Base-by-base conservation (phyloP, 2,329 filamentous ascomycete genomes). In the Cladophialophora psammophila region DNA sequence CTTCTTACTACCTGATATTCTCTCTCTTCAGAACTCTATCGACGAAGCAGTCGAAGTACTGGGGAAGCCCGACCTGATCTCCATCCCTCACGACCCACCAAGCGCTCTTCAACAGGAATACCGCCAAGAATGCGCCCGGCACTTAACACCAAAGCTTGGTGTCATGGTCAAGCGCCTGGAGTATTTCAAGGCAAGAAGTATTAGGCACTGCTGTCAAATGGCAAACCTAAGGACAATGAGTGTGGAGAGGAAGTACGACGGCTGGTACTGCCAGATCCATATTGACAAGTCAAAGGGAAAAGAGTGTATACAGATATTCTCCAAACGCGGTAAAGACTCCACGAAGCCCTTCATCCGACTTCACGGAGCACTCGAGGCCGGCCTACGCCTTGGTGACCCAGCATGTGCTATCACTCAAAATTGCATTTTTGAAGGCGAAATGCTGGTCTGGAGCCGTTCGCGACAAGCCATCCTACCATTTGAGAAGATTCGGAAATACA, bases 251-350 rank as follows among this genome's bases (percentile, higher is more conserved):
- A 96, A 96, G 75, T 87, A 96, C 68, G 93, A 96, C 73, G 93
- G 91, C 12, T 93, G 97, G 77, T 97, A 95, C 72, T 96, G 92
- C 72, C 93, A 97, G 76, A 88, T 97, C 35, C 93, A 97, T 73
- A 81, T 97, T 45, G 88, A 96, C 74, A 80, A 91, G 6, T 80
- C 81, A 8, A 87, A 85, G 58, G 80, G 80, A 15, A n/a, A 75
- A 65, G 75, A 84, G 0, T 85, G 83, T 56, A 87, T 96, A 34
- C 89, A 90, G 69, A 94, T 97, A 35, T 97, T 95, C 75, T 96
- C 93, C 9, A 97, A 97, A 76, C 95, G 92, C 73, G 92, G 93
- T 65, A 96, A 95, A 75, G 92, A 97, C 71, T 94, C 93, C 53
- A 97, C 93, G 0, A 75, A 80, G 60, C 93, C 96, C 76, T 86